Base-by-base conservation (phyloP, 129 eudicot species). In the Pseudognaphalium luteoalbum region DNA sequence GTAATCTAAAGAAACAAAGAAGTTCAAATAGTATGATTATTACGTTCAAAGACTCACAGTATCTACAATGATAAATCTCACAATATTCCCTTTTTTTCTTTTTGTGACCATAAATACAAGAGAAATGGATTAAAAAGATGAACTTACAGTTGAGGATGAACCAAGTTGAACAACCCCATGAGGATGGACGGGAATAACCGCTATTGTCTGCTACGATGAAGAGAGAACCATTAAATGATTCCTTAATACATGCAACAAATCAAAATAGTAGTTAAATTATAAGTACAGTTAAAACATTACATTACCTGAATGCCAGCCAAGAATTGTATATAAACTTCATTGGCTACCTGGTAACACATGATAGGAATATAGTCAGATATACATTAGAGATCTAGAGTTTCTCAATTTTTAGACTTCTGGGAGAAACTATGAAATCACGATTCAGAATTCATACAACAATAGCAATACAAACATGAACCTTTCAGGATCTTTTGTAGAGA, bases 151-250 rank as follows among this genome's bases (percentile, higher is more conserved):
- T 67, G 81, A 68, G 63, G 79, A 82, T 80, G 98, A 93, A 71
- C 98, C 98, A 75, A 93, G 83, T 71, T 93, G 98, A 81, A 93
- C 87, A 75, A 93, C 98, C 14, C 98, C 98, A 77, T 91, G 93
- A 72, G 96, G 93, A 76, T 85, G 87, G 78, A 93, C 87, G 4
- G 98, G 97, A 72, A 93, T 84, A 52, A 88, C 98, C 21, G 91
- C 96, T 87, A 93, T 64, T 12, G 97, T 93, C 98, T 93, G 90
- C 74, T 80, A 42, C 52, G 30, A 83, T 80, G 62, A 50, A 70
- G 9, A 76, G 2, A 67, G 60, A 39, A 80, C 25, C 28, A 14
- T 65, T 41, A 39, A 17, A 6, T 21, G 72, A 57, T 41, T 65
- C 20, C 69, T 14, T 32, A 41, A 41, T 41, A 41, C n/a, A 47